Base-by-base conservation (phyloP, 2,329 filamentous ascomycete species). In the Lasiodiplodia hormozganensis region DNA sequence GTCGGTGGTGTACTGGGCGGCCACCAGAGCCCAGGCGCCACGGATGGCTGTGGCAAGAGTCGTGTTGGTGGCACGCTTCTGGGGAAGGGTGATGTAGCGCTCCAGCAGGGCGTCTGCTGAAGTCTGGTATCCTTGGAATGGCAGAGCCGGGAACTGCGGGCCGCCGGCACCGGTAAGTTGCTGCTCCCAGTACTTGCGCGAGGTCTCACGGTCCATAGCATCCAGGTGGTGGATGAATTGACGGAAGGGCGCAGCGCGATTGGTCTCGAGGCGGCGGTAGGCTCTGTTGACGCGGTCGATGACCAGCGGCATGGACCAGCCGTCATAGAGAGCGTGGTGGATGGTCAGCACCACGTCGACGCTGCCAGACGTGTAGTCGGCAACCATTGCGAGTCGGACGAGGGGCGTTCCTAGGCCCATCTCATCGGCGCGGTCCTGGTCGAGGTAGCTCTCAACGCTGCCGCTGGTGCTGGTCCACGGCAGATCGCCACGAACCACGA, bases 1-100 rank as follows among this genome's bases (percentile, higher is more conserved):
- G 76, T 82, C 6, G 88, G 82, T 88, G 81, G 21, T 86, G 84
- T 3, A 90, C 79, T 2, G 88, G 78, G 0, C 85, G 82, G 0
- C 85, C 82, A 0, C 57, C 65, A 93, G 81, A 0, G 90, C 89
- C 11, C 91, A 87, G 75, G 97, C 93, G 69, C 96, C 93, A 21
- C 95, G 81, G 0, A 90, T 86, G 72, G 94, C 92, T 0, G 88
- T 83, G 62, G 89, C 89, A 60, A 89, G 83, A 0, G 73, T 70
- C 53, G 78, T 75, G 0, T 85, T 79, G n/a, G 80, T 68, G 5
- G 75, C 67, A 25, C 80, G 79, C 10, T 85, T 28, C 10, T 23
- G 38, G 12, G 47, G 23, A 12, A 65, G 34, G 8, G 36, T 11
- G 16, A 36, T 51, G n/a, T 10, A 25, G 31, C 62, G 31, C n/a